Evolutionary conservation across 2,329 filamentous ascomycete genomes (phyloP).

Genomic region (Anthostomella pinea): DNA sequence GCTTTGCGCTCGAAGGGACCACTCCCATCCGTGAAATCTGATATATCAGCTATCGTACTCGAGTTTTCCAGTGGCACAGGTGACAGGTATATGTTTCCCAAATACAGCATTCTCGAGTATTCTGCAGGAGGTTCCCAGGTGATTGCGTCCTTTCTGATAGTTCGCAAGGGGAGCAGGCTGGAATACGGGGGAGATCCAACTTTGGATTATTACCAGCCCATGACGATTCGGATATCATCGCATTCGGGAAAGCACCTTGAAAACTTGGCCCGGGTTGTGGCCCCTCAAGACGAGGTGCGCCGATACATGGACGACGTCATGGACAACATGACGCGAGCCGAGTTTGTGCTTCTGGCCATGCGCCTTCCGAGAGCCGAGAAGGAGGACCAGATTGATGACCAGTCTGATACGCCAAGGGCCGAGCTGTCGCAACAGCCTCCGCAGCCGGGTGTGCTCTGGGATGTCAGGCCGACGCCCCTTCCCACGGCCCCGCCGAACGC

Average conservation of each 20-base stretch:
- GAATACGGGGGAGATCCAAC: slow-evolving; percentile 62
- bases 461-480: slow-evolving; percentile 22
- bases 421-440: slow-evolving; percentile 21
- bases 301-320: slow-evolving; percentile 70
- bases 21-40: slow-evolving; percentile 50
- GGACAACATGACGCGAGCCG: slow-evolving; percentile 65
- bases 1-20: slow-evolving; percentile 60
- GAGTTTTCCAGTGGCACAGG: slow-evolving; percentile 66
- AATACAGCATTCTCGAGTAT: slow-evolving; percentile 73
- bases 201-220: slow-evolving; percentile 73
- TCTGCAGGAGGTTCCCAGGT: slow-evolving; percentile 53
- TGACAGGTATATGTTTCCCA: slow-evolving; percentile 76
- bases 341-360: slow-evolving; percentile 67
- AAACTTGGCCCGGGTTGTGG: slow-evolving; percentile 58
- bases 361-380: slow-evolving; percentile 51
- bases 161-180: slow-evolving; percentile 66
- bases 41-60: slow-evolving; percentile 65
- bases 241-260: slow-evolving; percentile 56
- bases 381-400: slow-evolving; percentile 32
- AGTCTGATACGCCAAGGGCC: slow-evolving; percentile 24
- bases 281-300: slow-evolving; percentile 59
- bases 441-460: slow-evolving; percentile 35
- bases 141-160: slow-evolving; percentile 74
- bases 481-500: slow-evolving; percentile 21
- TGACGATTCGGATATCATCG: slow-evolving; percentile 60